Conservation (phyloP, 2,329 filamentous ascomycete genomes). For the Leptographium radiaticola region DNA sequence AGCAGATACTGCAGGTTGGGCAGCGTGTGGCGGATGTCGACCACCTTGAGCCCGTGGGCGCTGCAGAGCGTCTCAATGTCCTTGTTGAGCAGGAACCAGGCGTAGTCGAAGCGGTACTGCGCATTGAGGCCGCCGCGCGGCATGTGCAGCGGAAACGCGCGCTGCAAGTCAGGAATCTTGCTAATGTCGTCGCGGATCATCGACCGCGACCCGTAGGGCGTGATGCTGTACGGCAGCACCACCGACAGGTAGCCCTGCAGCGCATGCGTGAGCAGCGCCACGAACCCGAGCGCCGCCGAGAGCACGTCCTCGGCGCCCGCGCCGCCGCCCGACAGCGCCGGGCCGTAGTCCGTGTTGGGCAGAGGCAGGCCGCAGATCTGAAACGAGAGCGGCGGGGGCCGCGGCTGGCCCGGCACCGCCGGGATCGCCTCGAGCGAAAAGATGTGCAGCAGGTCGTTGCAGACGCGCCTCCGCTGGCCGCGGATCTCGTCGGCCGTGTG, state of each 20-base stretch:
- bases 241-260: conserved; percentile 73
- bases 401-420: conserved; percentile 5
- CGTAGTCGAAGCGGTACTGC: conserved; percentile 90
- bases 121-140: conserved; percentile 48
- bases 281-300: conserved; percentile 70
- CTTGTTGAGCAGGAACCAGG: conserved; percentile 92
- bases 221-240: conserved; percentile 69
- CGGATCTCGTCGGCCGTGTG: conserved; percentile 53
- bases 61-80: conserved; percentile 63
- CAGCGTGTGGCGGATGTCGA: conserved; percentile 84
- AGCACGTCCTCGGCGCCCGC: conserved; percentile 47
- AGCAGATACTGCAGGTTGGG: conserved; percentile 90
- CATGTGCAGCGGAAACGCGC: conserved; percentile 70
- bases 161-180: conserved; percentile 38
- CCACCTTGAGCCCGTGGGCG: conserved; percentile 58
- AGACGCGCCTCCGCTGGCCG: conserved; percentile 79
- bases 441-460: conserved; percentile 65
- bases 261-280: conserved; percentile 59
- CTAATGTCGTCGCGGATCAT: conserved; percentile 65
- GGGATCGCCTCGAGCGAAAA: conserved; percentile 63
- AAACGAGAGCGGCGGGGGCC: conserved; percentile 56
- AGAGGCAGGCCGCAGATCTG: conserved; percentile 68
- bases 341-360: conserved; percentile 67
- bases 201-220: conserved; percentile 58
- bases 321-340: conserved; percentile 16